Conservation (phyloP, 352 stramenopile species). For the Pythium aquatile region DNA sequence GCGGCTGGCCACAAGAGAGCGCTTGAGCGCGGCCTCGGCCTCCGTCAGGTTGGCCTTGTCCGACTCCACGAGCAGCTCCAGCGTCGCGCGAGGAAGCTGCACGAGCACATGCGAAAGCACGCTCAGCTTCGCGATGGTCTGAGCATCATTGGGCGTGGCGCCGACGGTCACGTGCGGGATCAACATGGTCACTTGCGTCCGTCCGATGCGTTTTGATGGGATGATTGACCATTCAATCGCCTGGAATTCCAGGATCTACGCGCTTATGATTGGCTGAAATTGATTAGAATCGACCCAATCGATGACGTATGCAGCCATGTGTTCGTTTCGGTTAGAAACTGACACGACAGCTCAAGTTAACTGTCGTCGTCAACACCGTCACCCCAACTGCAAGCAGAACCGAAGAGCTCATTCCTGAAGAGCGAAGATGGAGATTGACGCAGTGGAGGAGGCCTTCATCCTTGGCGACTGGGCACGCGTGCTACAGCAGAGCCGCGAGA, state of each 20-base stretch:
- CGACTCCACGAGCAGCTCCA: slow-evolving; percentile 24
- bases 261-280: slow-evolving; percentile 17
- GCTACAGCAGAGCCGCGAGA: slow-evolving; percentile 41
- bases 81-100: slow-evolving; percentile 30
- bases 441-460: slow-evolving; percentile 57
- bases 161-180: slow-evolving; percentile 26
- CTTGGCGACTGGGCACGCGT: slow-evolving; percentile 55
- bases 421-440: slow-evolving; percentile 30
- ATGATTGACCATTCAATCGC: slow-evolving; percentile 24
- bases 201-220: neutral
- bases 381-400: slow-evolving; percentile 12
- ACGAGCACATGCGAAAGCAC: slow-evolving; percentile 43
- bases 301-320: slow-evolving; percentile 24
- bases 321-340: slow-evolving; percentile 11
- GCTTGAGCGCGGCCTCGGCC: slow-evolving; percentile 40
- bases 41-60: slow-evolving; percentile 21
- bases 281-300: slow-evolving; percentile 26
- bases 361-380: slow-evolving; percentile 9
- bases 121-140: slow-evolving; percentile 42
- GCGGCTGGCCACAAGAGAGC: slow-evolving; percentile 42
- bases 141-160: slow-evolving; percentile 5
- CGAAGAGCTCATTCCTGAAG: neutral
- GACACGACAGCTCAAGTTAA: neutral
- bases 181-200: slow-evolving; percentile 25
- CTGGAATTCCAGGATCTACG: slow-evolving; percentile 8